phyloP scores from a whole-genome alignment of 164 flowering plant genomes.

The Hamamelis virginiana region DNA sequence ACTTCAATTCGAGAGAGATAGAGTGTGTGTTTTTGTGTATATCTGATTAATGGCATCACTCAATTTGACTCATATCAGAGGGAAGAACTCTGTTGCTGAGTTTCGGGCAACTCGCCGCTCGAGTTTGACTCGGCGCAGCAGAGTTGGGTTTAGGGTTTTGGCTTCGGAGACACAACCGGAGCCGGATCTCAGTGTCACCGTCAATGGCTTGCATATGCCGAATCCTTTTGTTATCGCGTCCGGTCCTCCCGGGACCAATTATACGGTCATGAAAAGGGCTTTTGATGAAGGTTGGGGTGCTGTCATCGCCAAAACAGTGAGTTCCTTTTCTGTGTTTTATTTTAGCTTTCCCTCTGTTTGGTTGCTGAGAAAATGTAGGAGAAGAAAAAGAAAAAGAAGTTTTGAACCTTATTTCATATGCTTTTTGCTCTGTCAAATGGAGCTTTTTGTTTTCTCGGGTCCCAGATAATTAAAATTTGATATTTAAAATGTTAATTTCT shows the following conservation, averaged over 20 bases:
- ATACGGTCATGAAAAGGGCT: slow-evolving; percentile 96
- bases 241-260: slow-evolving; percentile 98
- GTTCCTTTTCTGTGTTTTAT: slow-evolving; percentile 7
- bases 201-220: slow-evolving; percentile 89
- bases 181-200: slow-evolving; percentile 92
- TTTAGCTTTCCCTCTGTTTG: background rate
- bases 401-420: no score
- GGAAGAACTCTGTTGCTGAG: slow-evolving; percentile 3
- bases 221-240: slow-evolving; percentile 98
- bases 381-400: no score
- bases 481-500: no score
- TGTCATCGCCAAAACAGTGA: slow-evolving; percentile 96
- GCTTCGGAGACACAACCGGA: slow-evolving; percentile 46
- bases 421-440: no score
- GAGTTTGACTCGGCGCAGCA: slow-evolving; percentile 15
- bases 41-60: slow-evolving; percentile 13
- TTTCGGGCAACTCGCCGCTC: slow-evolving; percentile 8
- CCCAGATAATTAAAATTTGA: no score
- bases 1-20: no score
- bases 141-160: slow-evolving; percentile 50
- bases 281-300: slow-evolving; percentile 99
- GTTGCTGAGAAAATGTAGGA: background rate
- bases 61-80: slow-evolving; percentile 22
- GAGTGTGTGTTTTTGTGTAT: no score
- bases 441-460: background rate